Evolutionary conservation across 768 basidiomycete species (phyloP).

Genomic region (Kwoniella botswanensis): DNA sequence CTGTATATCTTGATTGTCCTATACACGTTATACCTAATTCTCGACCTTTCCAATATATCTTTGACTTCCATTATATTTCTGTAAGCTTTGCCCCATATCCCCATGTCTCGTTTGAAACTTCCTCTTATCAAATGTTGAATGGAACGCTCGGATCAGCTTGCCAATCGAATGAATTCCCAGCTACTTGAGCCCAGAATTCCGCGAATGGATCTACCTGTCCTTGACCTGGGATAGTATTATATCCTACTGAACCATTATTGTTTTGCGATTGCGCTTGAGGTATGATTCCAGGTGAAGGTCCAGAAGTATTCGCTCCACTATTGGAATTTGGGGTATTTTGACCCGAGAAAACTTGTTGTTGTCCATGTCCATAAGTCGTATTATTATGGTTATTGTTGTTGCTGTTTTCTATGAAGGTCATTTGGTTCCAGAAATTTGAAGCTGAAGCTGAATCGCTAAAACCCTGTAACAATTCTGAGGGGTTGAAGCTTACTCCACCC

Average conservation of each 20-base stretch:
- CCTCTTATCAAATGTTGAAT: constrained; percentile 40
- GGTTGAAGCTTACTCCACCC: constrained; percentile 49
- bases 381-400: constrained; percentile 1
- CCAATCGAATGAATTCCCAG: constrained; percentile 48
- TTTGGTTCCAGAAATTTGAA: constrained; percentile 38
- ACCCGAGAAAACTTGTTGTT: constrained; percentile 15
- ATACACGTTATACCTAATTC: too few relatives aligned
- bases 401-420: constrained; percentile 19
- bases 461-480: constrained; percentile 49
- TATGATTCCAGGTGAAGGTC: constrained; percentile 12
- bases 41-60: not conserved
- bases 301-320: not conserved
- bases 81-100: not conserved
- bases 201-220: constrained; percentile 21
- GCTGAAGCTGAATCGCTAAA: constrained; percentile 35
- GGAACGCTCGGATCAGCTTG: constrained; percentile 50
- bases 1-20: too few relatives aligned
- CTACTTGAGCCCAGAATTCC: constrained; percentile 51
- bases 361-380: constrained; percentile 4
- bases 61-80: not conserved
- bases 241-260: constrained; percentile 10
- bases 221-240: not conserved
- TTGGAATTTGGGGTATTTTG: constrained; percentile 26
- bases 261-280: not conserved
- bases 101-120: not conserved